Conservation (phyloP, 2,329 filamentous ascomycete species). For the Botrytis paeoniae region DNA sequence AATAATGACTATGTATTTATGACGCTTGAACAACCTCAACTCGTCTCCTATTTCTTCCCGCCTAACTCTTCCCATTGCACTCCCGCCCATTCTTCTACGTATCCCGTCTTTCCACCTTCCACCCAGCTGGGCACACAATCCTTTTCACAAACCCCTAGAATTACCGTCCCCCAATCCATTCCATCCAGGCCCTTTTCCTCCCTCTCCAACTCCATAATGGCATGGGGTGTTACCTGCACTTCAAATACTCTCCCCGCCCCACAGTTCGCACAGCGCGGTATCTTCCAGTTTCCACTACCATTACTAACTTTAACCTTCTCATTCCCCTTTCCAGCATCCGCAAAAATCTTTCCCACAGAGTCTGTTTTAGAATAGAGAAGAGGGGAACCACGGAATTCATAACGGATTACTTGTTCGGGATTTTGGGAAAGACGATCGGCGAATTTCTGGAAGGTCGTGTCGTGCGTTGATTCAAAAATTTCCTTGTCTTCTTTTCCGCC, state of each 20-base stretch:
- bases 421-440: conserved; percentile 76
- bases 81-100: conserved; percentile 93
- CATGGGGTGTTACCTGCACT: conserved; percentile 85
- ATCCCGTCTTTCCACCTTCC: conserved; percentile 59
- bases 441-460: conserved; percentile 76
- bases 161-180: conserved; percentile 97
- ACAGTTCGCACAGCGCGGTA: conserved; percentile 77
- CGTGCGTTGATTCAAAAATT: conserved; percentile 70
- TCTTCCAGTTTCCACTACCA: conserved; percentile 40
- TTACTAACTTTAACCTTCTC: conserved; percentile 27
- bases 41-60: conserved; percentile 21
- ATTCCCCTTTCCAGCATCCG: conserved; percentile 23
- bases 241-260: conserved; percentile 77
- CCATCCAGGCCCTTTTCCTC: conserved; percentile 70
- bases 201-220: conserved; percentile 82
- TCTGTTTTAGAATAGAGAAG: conserved; percentile 81
- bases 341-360: conserved; percentile 64
- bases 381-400: conserved; percentile 70
- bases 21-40: neutral
- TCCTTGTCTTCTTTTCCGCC: conserved; percentile 61
- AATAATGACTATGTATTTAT: conserved; percentile 5
- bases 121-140: conserved; percentile 68
- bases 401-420: conserved; percentile 77
- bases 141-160: conserved; percentile 77
- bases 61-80: conserved; percentile 91